These are phyloP conservation scores for Fomitopsis betulina DNA, from an alignment of 1,284 basidiomycete species.

Conservation along the genomic window DNA sequence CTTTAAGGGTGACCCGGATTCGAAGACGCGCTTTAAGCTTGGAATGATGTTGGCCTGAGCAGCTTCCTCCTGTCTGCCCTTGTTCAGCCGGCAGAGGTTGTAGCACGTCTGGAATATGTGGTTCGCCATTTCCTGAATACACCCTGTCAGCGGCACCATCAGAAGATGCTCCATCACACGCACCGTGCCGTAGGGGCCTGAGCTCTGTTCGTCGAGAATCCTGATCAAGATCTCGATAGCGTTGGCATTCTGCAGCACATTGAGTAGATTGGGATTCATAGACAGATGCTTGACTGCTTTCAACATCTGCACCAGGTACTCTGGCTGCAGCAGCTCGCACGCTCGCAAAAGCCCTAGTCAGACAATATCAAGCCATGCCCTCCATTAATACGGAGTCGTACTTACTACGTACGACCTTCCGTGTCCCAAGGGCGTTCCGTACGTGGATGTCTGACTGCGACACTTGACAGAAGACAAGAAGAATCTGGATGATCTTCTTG, in stretches of 20 bases:
- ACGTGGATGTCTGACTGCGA: constrained; percentile 93
- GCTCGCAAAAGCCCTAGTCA: constrained; percentile 73
- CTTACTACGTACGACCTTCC: constrained; percentile 87
- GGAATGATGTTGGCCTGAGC: constrained; percentile 94
- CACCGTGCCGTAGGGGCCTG: constrained; percentile 80
- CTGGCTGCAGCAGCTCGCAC: constrained; percentile 78
- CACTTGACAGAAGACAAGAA: constrained; percentile 93
- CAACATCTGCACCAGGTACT: constrained; percentile 83
- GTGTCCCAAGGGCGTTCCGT: constrained; percentile 83
- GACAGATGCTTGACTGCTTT: constrained; percentile 96
- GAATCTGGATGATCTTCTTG: constrained; percentile 84
- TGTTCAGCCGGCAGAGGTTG: constrained; percentile 92
- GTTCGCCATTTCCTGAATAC: constrained; percentile 81
- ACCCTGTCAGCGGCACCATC: not conserved
- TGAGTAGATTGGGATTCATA: constrained; percentile 86
- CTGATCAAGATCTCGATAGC: constrained; percentile 87
- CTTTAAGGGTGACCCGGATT: constrained; percentile 85
- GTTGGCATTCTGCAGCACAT: constrained; percentile 94
- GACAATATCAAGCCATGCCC: not conserved
- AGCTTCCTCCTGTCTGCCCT: constrained; percentile 92
- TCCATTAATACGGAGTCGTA: constrained; percentile 14
- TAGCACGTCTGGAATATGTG: constrained; percentile 94
- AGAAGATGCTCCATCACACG: constrained; percentile 23
- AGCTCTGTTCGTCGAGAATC: constrained; percentile 78
- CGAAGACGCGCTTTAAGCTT: constrained; percentile 82